Conservation (phyloP, 1,139 yeast species). For the Pichia sp. region DNA sequence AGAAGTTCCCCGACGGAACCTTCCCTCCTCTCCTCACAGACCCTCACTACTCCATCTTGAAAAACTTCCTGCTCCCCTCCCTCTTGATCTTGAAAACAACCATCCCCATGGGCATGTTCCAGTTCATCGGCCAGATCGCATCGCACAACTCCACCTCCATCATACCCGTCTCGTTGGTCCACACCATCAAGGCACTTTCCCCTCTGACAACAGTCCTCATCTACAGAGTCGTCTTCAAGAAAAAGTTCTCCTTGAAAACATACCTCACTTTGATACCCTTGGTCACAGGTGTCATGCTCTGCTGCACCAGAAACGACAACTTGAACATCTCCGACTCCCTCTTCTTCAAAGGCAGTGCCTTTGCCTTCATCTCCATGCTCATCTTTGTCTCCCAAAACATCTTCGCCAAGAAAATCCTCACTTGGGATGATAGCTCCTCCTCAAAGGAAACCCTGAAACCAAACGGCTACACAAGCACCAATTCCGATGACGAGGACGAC, state of each 20-base stretch:
- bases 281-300: conserved; percentile 76
- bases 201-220: conserved; percentile 85
- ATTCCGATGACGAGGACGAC: not conserved
- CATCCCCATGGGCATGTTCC: conserved; percentile 90
- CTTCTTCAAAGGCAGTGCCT: conserved; percentile 59
- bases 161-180: conserved; percentile 88
- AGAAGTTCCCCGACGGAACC: conserved; percentile 53
- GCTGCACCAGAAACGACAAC: conserved; percentile 53
- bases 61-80: conserved; percentile 48
- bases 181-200: conserved; percentile 84
- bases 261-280: conserved; percentile 75
- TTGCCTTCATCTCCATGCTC: conserved; percentile 75
- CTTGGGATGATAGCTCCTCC: conserved; percentile 31
- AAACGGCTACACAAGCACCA: not conserved
- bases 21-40: conserved; percentile 41
- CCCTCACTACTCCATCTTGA: conserved; percentile 26
- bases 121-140: conserved; percentile 83
- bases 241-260: conserved; percentile 57
- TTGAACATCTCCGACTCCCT: conserved; percentile 28
- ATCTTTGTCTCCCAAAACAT: conserved; percentile 90
- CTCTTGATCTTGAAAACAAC: conserved; percentile 57
- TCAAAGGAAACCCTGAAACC: too few species aligned
- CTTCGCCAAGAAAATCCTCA: conserved; percentile 78
- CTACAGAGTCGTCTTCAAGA: conserved; percentile 57
- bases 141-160: conserved; percentile 84